A percentile compares a stretch with the other conserved stretches of the same genome.
Conservation (phyloP, 495 filamentous ascomycete species). For the Penicillium canescens region DNA sequence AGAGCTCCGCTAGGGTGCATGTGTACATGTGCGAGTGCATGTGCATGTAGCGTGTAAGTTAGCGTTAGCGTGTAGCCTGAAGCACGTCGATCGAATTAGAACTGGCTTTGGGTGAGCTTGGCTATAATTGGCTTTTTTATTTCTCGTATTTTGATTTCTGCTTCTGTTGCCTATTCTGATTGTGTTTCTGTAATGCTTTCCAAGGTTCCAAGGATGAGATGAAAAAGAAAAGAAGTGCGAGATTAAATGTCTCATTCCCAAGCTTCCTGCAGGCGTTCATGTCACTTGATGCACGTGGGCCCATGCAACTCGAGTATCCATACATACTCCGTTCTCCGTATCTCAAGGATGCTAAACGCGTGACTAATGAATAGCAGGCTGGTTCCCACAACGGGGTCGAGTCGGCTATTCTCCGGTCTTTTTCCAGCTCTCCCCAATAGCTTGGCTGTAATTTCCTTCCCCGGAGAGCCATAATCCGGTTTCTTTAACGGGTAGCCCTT, state of each 20-base stretch:
- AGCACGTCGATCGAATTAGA: constrained; percentile 12
- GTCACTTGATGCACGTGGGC: constrained; percentile 11
- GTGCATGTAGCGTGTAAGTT: no score
- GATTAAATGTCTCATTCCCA: not conserved
- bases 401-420: constrained; percentile 5
- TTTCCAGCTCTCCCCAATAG: not conserved
- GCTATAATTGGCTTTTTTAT: not conserved
- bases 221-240: not conserved
- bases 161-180: not conserved
- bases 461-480: not conserved
- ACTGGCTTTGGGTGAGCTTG: constrained; percentile 10
- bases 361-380: not conserved
- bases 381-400: not conserved
- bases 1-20: not conserved
- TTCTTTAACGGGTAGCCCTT: not conserved
- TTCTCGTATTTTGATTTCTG: not conserved
- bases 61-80: not conserved
- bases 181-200: not conserved
- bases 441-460: not conserved
- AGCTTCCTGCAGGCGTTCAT: constrained; percentile 6
- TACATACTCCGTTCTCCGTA: no score
- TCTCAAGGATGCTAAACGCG: not conserved
- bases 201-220: not conserved
- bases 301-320: not conserved
- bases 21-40: no score